Conservation (phyloP, 805 yeast species). For the Candida insectalens region DNA sequence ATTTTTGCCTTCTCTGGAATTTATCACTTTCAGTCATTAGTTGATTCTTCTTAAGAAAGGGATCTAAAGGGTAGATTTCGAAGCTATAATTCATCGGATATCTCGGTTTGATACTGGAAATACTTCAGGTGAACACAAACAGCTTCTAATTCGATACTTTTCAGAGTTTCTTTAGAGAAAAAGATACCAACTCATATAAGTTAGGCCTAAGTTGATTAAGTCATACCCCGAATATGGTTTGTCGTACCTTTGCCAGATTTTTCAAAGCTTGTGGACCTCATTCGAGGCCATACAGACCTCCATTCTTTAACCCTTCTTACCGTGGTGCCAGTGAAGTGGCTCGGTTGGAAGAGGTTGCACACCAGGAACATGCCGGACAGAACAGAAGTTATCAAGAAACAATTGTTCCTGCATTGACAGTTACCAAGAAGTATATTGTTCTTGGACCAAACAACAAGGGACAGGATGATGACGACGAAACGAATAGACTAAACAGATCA, state of each 20-base stretch:
- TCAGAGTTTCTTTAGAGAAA: too few relatives aligned
- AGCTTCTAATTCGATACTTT: too few relatives aligned
- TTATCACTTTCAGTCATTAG: too few relatives aligned
- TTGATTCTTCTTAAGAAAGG: too few relatives aligned
- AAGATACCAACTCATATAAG: too few relatives aligned
- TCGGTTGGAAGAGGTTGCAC: constrained; percentile 20
- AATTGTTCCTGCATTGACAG: constrained; percentile 17
- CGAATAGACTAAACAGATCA: background rate
- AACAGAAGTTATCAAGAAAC: constrained; percentile 12
- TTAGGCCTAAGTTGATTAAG: too few relatives aligned
- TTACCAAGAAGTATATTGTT: constrained; percentile 21
- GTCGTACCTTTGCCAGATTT: constrained; percentile 17
- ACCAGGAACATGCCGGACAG: constrained; percentile 10
- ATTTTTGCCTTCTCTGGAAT: too few relatives aligned
- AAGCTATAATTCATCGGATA: too few relatives aligned
- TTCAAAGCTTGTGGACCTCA: constrained; percentile 7
- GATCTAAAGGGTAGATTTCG: too few relatives aligned
- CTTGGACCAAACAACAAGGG: constrained; percentile 15
- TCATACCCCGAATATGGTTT: constrained; percentile 22
- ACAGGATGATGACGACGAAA: constrained; percentile 2
- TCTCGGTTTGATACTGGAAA: too few relatives aligned
- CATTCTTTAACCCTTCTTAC: constrained; percentile 28
- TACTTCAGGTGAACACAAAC: too few relatives aligned
- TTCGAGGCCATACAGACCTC: constrained; percentile 12
- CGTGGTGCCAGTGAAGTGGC: constrained; percentile 19